These are phyloP conservation scores for Cytospora paraplurivora DNA, from an alignment of 2,329 filamentous ascomycete genomes.

Conservation along the genomic window DNA sequence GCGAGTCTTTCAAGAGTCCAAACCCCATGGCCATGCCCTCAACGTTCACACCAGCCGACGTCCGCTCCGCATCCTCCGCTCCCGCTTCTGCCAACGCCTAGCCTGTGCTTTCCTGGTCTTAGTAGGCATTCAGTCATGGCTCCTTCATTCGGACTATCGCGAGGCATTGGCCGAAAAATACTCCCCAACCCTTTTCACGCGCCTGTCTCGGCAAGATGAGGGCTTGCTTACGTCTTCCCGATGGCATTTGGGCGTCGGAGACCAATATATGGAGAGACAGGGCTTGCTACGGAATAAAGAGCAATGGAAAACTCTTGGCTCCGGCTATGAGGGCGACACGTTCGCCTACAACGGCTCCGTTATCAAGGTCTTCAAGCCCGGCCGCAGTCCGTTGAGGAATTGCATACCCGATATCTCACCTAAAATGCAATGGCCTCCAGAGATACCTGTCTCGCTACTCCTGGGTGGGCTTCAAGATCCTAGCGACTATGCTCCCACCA, in stretches of 20 bases:
- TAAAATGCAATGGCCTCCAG: slow-evolving; percentile 36
- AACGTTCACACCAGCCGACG: slow-evolving; percentile 7
- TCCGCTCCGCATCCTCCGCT: slow-evolving; percentile 14
- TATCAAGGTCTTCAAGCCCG: slow-evolving; percentile 37
- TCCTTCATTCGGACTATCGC: slow-evolving; percentile 14
- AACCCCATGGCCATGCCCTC: background rate
- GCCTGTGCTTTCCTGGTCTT: slow-evolving; percentile 5
- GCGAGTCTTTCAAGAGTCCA: background rate
- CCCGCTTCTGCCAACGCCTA: slow-evolving; percentile 16
- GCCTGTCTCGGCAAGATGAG: slow-evolving; percentile 5
- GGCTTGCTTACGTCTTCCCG: slow-evolving; percentile 5
- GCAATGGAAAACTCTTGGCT: slow-evolving; percentile 36
- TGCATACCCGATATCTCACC: slow-evolving; percentile 32
- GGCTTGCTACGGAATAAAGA: slow-evolving; percentile 30
- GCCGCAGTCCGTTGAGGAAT: slow-evolving; percentile 37
- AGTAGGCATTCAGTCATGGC: slow-evolving; percentile 10
- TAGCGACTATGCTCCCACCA: background rate
- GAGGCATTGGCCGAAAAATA: slow-evolving; percentile 17
- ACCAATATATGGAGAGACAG: background rate
- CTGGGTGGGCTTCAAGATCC: slow-evolving; percentile 33
- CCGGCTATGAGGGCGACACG: slow-evolving; percentile 37
- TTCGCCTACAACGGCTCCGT: slow-evolving; percentile 36
- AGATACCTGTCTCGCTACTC: slow-evolving; percentile 37
- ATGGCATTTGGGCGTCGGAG: background rate
- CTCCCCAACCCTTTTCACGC: slow-evolving; percentile 11